These are phyloP conservation scores for Harringtonia lauricola DNA, from an alignment of 2,329 filamentous ascomycete genomes.

Conservation along the genomic window DNA sequence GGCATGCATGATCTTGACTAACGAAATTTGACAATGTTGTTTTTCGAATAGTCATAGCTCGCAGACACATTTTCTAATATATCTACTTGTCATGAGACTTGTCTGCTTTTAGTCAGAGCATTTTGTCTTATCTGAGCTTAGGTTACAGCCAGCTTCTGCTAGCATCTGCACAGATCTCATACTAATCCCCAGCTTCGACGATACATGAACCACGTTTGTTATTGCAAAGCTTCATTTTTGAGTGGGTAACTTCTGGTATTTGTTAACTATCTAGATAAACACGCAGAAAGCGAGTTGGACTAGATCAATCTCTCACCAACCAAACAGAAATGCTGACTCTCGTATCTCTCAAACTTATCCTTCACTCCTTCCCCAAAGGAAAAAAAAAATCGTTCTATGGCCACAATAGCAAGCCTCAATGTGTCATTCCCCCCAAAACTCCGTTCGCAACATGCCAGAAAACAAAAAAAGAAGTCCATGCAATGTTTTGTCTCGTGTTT, in stretches of 20 bases:
- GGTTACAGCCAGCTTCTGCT: too few species aligned
- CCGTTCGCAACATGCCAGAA: conserved; percentile 4
- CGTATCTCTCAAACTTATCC: neutral
- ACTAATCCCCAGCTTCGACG: too few species aligned
- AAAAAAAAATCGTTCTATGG: neutral
- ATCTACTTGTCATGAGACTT: too few species aligned
- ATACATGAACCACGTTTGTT: too few species aligned
- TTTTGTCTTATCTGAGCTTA: too few species aligned
- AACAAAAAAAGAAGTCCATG: conserved; percentile 9
- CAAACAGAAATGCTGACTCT: conserved; percentile 13
- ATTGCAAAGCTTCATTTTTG: conserved; percentile 15
- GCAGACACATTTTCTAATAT: too few species aligned
- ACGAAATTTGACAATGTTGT: too few species aligned
- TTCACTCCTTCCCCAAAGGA: too few species aligned
- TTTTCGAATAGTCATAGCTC: too few species aligned
- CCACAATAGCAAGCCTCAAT: neutral
- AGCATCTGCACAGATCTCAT: too few species aligned
- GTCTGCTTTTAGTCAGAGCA: too few species aligned
- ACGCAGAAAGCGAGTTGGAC: conserved; percentile 55
- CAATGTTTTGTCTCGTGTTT: conserved; percentile 14
- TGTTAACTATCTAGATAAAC: conserved; percentile 30
- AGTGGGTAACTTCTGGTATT: conserved; percentile 62
- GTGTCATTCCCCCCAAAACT: conserved; percentile 7
- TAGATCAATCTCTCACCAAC: conserved; percentile 16
- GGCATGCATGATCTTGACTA: too few species aligned